These are phyloP conservation scores for Nevesoporus exiguus DNA, from an alignment of 768 basidiomycete species.

Conservation along the genomic window DNA sequence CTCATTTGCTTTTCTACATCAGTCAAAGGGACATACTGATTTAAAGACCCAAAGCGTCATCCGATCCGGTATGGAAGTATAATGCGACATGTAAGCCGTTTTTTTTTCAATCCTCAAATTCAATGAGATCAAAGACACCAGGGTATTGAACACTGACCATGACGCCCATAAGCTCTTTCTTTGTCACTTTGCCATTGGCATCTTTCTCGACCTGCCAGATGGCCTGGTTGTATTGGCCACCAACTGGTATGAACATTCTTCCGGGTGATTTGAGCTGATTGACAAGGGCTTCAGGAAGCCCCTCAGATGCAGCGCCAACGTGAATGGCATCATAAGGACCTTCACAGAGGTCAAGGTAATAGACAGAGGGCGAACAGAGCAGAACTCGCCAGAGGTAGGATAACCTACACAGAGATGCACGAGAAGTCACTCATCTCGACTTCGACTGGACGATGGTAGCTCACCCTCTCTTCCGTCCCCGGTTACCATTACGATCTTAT, in stretches of 20 bases:
- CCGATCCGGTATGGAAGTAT: not conserved
- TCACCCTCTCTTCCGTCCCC: constrained; percentile 82
- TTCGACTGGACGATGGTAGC: constrained; percentile 1
- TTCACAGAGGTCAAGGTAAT: constrained; percentile 16
- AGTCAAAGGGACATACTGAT: constrained; percentile 68
- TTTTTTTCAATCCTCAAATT: constrained; percentile 12
- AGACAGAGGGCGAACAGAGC: too few species aligned
- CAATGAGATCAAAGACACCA: constrained; percentile 5
- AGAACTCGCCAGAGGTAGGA: constrained; percentile 30
- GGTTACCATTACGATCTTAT: constrained; percentile 56
- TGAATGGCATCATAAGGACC: constrained; percentile 84
- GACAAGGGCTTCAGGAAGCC: constrained; percentile 64
- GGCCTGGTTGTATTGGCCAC: constrained; percentile 54
- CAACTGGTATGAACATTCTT: constrained; percentile 92
- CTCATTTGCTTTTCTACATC: constrained; percentile 48
- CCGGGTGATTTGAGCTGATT: constrained; percentile 76
- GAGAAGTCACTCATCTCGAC: not conserved
- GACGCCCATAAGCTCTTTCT: constrained; percentile 75
- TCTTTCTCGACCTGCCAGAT: constrained; percentile 83
- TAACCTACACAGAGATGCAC: constrained; percentile 31
- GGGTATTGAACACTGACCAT: constrained; percentile 44
- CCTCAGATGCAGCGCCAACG: constrained; percentile 88
- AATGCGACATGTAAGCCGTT: not conserved
- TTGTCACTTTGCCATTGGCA: constrained; percentile 57
- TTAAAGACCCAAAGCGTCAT: not conserved